These are phyloP conservation scores for Pythium aquatile DNA, from an alignment of 352 stramenopile species.

Conservation along the genomic window DNA sequence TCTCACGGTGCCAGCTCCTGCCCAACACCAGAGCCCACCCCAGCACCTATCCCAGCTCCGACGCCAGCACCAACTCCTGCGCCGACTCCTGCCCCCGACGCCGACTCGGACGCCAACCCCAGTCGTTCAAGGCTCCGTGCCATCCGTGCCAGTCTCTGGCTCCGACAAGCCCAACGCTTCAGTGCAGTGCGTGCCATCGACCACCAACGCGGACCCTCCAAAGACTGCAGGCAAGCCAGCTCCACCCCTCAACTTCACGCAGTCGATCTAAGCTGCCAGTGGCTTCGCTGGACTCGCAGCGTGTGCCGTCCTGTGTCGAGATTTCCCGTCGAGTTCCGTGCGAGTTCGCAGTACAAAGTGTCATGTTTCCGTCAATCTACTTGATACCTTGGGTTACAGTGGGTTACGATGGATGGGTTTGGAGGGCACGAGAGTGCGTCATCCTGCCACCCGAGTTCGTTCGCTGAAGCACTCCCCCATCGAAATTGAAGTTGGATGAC, in stretches of 20 bases:
- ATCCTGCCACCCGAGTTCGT: background rate
- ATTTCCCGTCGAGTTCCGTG: background rate
- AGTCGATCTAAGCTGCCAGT: background rate
- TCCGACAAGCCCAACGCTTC: background rate
- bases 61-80: background rate
- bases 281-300: background rate
- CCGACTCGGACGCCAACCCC: background rate
- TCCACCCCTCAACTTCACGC: background rate
- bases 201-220: background rate
- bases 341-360: background rate
- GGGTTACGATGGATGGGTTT: background rate
- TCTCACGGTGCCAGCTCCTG: background rate
- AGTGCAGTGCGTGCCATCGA: conserved; percentile 3
- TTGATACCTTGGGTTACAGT: background rate
- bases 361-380: background rate
- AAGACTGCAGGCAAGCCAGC: background rate
- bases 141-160: background rate
- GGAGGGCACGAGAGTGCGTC: background rate
- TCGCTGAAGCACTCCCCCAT: background rate
- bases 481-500: background rate
- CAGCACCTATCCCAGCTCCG: background rate
- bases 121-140: background rate
- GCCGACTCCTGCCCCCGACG: background rate
- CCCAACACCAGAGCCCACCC: background rate
- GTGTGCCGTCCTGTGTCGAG: background rate